Base-by-base conservation (phyloP, 768 basidiomycete species). In the Phlebiopsis flavidoalba region DNA sequence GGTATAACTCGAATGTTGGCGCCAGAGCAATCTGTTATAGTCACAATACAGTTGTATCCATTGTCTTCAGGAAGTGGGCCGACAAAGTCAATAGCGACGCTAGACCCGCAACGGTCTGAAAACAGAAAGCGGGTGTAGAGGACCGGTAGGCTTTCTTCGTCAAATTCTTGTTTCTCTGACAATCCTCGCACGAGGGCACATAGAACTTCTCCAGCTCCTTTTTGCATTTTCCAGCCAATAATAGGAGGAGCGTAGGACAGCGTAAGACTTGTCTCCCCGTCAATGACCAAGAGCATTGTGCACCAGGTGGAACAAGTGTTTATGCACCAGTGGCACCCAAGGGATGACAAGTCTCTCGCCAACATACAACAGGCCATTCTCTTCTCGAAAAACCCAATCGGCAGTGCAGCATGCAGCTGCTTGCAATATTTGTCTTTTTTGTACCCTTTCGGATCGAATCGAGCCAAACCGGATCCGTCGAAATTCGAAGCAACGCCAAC, bases 111-210 rank as follows among this genome's bases (percentile, higher is more conserved):
- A 8, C 65, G 19, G 1, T 62, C 21, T 10, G 2, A 8, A 4
- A 3, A 71, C 59, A 0, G 70, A 61, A 0, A 71, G 58, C 0
- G 63, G 67, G 40, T 54, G 60, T 5, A 76, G 55, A 0, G 73
- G 70, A 5, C 71, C 59, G 56, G 66, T 5, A 3, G 64, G 63
- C 59, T 64, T 26, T 51, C 72, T 53, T 0, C 0, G 67, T 61
- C 33, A 63, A 66, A 1, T 35, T 63, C 64, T 81, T 80, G 65
- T 79, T 75, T 0, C 69, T 53, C 63, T 57, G 73, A 66, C 63
- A 80, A 3, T 26, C 67, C 21, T 26, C 67, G 57, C 72, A 75
- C 8, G 60, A 71, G 60, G 71, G 64, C 0, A 78, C 72, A 12
- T 78, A 76, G 15, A 65, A 36, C 0, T 51, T 8, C 56, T 73